These are phyloP conservation scores for Anethum foeniculum DNA, from an alignment of 140 eudicot species.

Conservation along the genomic window DNA sequence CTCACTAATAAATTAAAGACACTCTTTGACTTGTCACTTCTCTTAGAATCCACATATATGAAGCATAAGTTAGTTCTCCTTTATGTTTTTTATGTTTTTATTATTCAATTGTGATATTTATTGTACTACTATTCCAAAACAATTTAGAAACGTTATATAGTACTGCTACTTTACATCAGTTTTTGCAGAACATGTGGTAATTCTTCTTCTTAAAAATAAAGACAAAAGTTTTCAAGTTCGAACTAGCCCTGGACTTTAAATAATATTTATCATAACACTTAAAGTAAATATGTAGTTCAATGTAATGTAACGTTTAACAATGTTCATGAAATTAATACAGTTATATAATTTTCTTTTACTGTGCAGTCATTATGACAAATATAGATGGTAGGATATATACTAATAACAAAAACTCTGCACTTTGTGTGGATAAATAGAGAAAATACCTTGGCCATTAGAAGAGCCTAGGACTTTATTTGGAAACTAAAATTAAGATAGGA, in stretches of 20 bases:
- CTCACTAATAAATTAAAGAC: not conserved
- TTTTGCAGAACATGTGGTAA: too few species aligned
- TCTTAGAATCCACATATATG: not conserved
- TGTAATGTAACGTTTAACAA: not conserved
- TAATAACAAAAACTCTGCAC: not conserved
- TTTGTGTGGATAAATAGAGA: not conserved
- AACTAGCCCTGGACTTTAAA: not conserved
- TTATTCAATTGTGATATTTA: too few species aligned
- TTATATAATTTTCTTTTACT: not conserved
- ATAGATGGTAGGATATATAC: not conserved
- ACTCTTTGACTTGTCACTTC: not conserved
- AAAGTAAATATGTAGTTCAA: not conserved
- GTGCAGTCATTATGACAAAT: not conserved
- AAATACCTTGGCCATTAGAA: not conserved
- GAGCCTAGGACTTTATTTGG: not conserved
- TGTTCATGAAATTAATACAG: not conserved
- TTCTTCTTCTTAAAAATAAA: too few species aligned
- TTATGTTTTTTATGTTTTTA: too few species aligned
- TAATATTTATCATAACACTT: not conserved
- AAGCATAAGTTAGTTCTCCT: not conserved
- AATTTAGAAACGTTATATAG: too few species aligned
- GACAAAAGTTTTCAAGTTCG: not conserved
- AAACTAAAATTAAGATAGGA: slow-evolving; percentile 4
- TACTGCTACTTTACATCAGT: too few species aligned
- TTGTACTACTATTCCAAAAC: too few species aligned